Evolutionary conservation across 352 stramenopile species (phyloP).

Genomic region (Phytophthora pinifolia): DNA sequence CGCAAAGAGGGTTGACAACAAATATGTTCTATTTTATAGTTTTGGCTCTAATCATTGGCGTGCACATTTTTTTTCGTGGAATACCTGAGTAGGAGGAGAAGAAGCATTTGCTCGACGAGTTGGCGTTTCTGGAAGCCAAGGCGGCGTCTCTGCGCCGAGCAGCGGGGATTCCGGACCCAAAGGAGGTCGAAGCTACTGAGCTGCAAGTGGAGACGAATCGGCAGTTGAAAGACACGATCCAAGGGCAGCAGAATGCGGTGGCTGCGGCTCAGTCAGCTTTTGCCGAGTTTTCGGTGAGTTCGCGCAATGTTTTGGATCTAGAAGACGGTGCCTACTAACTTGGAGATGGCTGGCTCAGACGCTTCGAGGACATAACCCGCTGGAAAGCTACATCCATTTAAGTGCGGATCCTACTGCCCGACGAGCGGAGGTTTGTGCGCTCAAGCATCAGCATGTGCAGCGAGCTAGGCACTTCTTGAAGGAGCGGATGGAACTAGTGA

Average conservation of each 20-base stretch:
- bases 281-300: conserved; percentile 36
- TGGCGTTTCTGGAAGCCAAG: conserved; percentile 32
- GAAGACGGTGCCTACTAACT: background rate
- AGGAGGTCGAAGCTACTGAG: conserved; percentile 28
- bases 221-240: conserved; percentile 22
- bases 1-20: conserved; percentile 14
- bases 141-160: conserved; percentile 29
- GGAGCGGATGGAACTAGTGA: conserved; percentile 29
- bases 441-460: conserved; percentile 34
- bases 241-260: conserved; percentile 26
- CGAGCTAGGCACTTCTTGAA: conserved; percentile 33
- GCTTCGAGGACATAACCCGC: conserved; percentile 23
- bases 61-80: background rate
- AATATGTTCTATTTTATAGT: background rate
- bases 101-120: conserved; percentile 24
- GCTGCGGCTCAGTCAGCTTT: conserved; percentile 24
- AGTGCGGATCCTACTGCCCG: conserved; percentile 18
- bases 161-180: too few species aligned
- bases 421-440: conserved; percentile 23
- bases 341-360: conserved; percentile 8
- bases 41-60: too few species aligned
- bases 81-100: conserved; percentile 36
- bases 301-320: background rate
- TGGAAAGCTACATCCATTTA: conserved; percentile 34
- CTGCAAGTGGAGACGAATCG: conserved; percentile 24